Conservation (phyloP, 2,329 filamentous ascomycete species). For the Aspergillus sp. region DNA sequence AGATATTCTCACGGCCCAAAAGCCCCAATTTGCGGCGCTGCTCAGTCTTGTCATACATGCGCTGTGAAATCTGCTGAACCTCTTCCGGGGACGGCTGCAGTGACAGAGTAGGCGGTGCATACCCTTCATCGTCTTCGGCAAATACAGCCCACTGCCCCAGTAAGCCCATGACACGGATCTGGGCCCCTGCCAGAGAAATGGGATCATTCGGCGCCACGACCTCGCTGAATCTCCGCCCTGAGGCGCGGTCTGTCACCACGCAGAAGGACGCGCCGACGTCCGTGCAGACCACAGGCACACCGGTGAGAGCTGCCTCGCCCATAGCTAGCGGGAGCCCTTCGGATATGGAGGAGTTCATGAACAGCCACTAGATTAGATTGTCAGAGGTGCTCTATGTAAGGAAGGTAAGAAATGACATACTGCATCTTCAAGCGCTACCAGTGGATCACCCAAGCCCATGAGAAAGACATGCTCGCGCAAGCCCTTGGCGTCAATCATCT, state of each 20-base stretch:
- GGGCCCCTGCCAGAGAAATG: constrained; percentile 58
- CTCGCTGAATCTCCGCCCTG: constrained; percentile 55
- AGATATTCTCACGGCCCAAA: constrained; percentile 56
- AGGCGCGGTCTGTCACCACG: constrained; percentile 40
- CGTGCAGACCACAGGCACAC: constrained; percentile 43
- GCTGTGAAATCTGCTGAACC: constrained; percentile 52
- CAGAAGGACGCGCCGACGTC: constrained; percentile 42
- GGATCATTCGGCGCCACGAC: constrained; percentile 65
- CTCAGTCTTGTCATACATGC: constrained; percentile 60
- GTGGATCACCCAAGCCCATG: constrained; percentile 28
- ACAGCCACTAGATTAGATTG: constrained; percentile 49
- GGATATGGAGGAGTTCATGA: constrained; percentile 47
- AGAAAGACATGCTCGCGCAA: constrained; percentile 53
- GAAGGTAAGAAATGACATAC: not conserved
- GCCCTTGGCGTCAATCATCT: constrained; percentile 55
- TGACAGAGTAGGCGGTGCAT: constrained; percentile 39
- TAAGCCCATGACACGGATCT: constrained; percentile 61
- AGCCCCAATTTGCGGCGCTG: constrained; percentile 58
- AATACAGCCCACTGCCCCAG: constrained; percentile 61
- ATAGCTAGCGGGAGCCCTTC: constrained; percentile 46
- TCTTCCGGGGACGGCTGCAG: constrained; percentile 50
- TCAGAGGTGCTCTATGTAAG: constrained; percentile 8
- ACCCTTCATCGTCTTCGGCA: constrained; percentile 49
- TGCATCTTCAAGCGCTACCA: constrained; percentile 14
- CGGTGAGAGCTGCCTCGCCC: constrained; percentile 46